These are phyloP conservation scores for Cucurbita pepo DNA, from an alignment of 306 rosid species.

Conservation along the genomic window DNA sequence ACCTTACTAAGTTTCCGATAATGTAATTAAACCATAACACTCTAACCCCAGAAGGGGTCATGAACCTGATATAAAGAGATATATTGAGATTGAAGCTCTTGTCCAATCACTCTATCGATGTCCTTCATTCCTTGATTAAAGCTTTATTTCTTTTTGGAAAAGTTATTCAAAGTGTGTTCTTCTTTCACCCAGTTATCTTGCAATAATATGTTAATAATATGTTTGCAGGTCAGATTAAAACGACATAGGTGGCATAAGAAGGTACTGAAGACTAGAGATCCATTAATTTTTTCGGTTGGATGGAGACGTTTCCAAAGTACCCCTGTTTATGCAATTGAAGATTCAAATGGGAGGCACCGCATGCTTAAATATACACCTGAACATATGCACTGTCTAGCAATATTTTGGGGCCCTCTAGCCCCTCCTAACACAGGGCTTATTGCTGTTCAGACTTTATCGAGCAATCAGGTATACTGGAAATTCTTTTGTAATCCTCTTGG, in stretches of 20 bases:
- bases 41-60: not conserved
- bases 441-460: conserved; percentile 72
- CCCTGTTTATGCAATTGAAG: conserved; percentile 84
- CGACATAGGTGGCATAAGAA: conserved; percentile 92
- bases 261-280: conserved; percentile 81
- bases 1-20: not conserved
- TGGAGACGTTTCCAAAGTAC: conserved; percentile 97
- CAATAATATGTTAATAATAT: not conserved
- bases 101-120: not conserved
- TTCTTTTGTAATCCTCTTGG: no score
- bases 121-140: not conserved
- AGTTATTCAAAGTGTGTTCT: not conserved
- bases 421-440: conserved; percentile 85
- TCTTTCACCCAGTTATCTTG: not conserved
- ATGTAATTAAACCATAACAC: not conserved
- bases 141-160: not conserved
- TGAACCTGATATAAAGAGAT: not conserved
- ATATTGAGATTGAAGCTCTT: not conserved
- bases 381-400: conserved; percentile 88
- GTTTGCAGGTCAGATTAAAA: conserved; percentile 70
- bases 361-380: conserved; percentile 96
- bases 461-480: conserved; percentile 43
- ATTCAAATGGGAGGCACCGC: conserved; percentile 68
- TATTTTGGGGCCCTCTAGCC: conserved; percentile 94
- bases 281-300: conserved; percentile 75